These are phyloP conservation scores for Sideroxylon spinosum DNA, from an alignment of 179 eudicot genomes.

Conservation along the genomic window DNA sequence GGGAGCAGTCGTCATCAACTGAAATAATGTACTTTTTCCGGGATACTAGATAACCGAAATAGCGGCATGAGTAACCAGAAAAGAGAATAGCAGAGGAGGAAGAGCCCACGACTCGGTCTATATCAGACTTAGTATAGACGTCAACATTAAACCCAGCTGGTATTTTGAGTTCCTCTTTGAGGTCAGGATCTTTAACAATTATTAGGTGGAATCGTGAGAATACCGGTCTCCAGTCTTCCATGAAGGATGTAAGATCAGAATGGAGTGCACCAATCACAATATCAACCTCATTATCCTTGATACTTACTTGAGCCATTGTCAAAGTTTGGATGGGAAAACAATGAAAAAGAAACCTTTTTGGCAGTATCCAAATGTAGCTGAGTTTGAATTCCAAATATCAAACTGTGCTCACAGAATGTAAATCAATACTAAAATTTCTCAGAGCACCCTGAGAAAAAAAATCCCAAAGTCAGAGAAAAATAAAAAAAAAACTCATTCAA, in stretches of 20 bases:
- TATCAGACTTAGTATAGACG: constrained; percentile 60
- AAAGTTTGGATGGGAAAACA: constrained; percentile 14
- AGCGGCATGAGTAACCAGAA: constrained; percentile 86
- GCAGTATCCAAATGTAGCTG: constrained; percentile 17
- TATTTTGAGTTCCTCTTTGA: constrained; percentile 63
- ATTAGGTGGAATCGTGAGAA: constrained; percentile 76
- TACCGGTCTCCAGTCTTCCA: constrained; percentile 76
- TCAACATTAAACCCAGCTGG: constrained; percentile 58
- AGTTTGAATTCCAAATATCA: background rate
- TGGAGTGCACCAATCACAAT: constrained; percentile 79
- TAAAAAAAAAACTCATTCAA: background rate
- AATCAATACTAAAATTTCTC: constrained; percentile 46
- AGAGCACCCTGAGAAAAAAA: constrained; percentile 64
- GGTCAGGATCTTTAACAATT: constrained; percentile 75
- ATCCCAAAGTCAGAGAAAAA: constrained; percentile 20
- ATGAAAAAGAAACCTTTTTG: background rate
- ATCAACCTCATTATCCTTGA: constrained; percentile 73
- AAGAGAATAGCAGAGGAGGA: constrained; percentile 46
- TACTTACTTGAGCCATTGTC: constrained; percentile 25
- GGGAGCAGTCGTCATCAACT: constrained; percentile 86
- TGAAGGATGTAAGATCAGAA: constrained; percentile 67
- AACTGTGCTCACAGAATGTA: constrained; percentile 10
- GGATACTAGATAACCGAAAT: constrained; percentile 86
- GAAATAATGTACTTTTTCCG: constrained; percentile 76
- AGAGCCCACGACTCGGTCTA: constrained; percentile 47